Percentiles rank a stretch among this genome's conserved stretches.
phyloP scores from a whole-genome alignment of 257 asterid genomes.

The Nicotiana paniculata region DNA sequence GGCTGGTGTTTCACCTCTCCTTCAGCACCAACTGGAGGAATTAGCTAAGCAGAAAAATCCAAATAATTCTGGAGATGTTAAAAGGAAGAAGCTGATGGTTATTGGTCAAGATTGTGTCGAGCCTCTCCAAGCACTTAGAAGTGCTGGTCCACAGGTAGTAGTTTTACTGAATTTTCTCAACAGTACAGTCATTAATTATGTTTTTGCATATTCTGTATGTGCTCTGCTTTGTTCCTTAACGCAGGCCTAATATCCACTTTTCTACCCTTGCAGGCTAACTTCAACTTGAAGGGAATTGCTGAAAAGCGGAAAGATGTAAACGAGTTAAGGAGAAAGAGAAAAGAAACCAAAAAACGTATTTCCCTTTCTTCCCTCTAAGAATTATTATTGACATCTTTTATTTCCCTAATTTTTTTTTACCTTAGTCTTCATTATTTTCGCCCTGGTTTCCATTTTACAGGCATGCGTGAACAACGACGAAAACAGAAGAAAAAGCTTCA shows the following conservation, averaged over 20 bases:
- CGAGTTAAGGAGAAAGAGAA: slow-evolving; percentile 35
- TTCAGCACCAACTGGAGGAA: slow-evolving; percentile 77
- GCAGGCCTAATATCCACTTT: not conserved
- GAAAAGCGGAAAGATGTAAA: slow-evolving; percentile 28
- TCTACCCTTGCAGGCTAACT: slow-evolving; percentile 13
- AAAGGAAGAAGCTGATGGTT: slow-evolving; percentile 59
- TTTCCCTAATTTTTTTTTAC: not conserved
- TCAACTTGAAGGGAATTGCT: slow-evolving; percentile 31
- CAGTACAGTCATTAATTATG: not conserved
- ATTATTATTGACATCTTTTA: not conserved
- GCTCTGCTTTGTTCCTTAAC: not conserved
- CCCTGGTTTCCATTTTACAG: slow-evolving; percentile 16
- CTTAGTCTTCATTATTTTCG: not conserved
- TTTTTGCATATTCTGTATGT: not conserved
- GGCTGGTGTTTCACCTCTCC: slow-evolving; percentile 87
- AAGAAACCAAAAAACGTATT: slow-evolving; percentile 40
- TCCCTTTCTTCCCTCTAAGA: not conserved
- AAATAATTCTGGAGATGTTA: slow-evolving; percentile 31
- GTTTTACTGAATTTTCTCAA: not conserved
- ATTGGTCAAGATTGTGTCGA: slow-evolving; percentile 91
- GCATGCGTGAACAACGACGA: slow-evolving; percentile 35
- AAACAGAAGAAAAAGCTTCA: slow-evolving; percentile 33
- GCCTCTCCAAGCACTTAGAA: slow-evolving; percentile 88
- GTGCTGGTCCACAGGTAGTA: slow-evolving; percentile 37
- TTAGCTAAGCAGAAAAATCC: slow-evolving; percentile 42